These are phyloP conservation scores for Lycium barbarum DNA, from an alignment of 257 asterid species.

Conservation along the genomic window DNA sequence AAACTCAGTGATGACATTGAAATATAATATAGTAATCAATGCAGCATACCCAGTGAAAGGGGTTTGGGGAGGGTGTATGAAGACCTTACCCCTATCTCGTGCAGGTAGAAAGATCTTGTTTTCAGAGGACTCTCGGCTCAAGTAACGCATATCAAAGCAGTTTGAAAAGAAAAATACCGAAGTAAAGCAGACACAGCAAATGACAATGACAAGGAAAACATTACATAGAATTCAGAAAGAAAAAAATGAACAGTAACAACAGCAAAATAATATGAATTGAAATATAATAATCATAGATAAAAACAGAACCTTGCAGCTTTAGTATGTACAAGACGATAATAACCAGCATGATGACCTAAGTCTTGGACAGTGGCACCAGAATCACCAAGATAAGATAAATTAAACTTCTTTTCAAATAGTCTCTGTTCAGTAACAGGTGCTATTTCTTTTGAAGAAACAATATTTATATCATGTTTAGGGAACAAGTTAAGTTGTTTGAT, in stretches of 20 bases:
- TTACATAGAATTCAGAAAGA: too few species aligned
- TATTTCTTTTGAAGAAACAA: background rate
- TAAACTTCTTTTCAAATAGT: conserved; percentile 12
- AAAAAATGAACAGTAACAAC: too few species aligned
- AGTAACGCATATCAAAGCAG: too few species aligned
- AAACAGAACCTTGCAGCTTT: conserved; percentile 15
- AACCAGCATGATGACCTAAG: background rate
- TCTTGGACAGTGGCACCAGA: background rate
- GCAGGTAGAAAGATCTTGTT: too few species aligned
- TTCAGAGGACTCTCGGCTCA: too few species aligned
- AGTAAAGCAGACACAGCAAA: too few species aligned
- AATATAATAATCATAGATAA: background rate
- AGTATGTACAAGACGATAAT: background rate
- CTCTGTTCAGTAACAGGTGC: background rate
- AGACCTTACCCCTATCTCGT: too few species aligned
- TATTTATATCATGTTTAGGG: conserved; percentile 8
- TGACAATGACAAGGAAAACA: too few species aligned
- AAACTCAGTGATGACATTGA: background rate
- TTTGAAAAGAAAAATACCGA: too few species aligned
- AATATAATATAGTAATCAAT: background rate
- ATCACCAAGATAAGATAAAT: background rate
- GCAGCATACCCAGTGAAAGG: too few species aligned
- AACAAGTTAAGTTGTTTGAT: background rate
- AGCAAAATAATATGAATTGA: too few species aligned
- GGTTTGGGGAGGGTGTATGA: too few species aligned